phyloP scores from a whole-genome alignment of 352 stramenopile species.

The Pythium dissotocum region DNA sequence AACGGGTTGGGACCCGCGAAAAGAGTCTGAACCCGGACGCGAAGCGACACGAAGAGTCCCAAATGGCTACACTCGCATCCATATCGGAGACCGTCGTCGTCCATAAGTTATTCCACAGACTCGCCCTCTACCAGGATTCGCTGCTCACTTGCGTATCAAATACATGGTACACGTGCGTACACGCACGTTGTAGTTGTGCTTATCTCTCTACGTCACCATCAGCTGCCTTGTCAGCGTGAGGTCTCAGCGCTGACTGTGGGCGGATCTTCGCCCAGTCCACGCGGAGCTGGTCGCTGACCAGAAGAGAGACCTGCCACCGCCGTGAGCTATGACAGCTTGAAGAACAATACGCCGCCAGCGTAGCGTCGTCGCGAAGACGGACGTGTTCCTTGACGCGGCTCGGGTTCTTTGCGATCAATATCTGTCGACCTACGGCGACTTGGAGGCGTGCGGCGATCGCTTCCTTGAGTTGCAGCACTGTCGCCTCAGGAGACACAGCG shows the following conservation, averaged over 20 bases:
- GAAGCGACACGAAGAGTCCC: background rate
- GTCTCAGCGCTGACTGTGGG: background rate
- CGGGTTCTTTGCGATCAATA: constrained; percentile 12
- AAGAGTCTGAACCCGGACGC: background rate
- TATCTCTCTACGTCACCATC: background rate
- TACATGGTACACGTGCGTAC: background rate
- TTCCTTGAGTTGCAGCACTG: constrained; percentile 16
- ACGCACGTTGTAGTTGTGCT: background rate
- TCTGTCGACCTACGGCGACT: constrained; percentile 12
- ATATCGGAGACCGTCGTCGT: background rate
- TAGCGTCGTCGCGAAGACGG: constrained; percentile 14
- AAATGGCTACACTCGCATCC: background rate
- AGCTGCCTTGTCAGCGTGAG: background rate
- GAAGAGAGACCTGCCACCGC: constrained; percentile 18
- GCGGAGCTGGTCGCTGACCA: constrained; percentile 18
- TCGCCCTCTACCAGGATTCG: background rate
- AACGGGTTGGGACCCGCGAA: background rate
- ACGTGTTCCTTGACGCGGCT: constrained; percentile 8
- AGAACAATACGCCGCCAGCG: background rate
- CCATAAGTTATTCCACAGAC: no score
- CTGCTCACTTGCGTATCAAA: background rate
- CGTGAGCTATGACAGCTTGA: background rate
- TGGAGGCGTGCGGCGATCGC: constrained; percentile 9
- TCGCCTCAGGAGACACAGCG: background rate
- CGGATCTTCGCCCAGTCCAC: constrained; percentile 10